Conservation (phyloP, 352 stramenopile genomes). For the Phytophthora lateralis region DNA sequence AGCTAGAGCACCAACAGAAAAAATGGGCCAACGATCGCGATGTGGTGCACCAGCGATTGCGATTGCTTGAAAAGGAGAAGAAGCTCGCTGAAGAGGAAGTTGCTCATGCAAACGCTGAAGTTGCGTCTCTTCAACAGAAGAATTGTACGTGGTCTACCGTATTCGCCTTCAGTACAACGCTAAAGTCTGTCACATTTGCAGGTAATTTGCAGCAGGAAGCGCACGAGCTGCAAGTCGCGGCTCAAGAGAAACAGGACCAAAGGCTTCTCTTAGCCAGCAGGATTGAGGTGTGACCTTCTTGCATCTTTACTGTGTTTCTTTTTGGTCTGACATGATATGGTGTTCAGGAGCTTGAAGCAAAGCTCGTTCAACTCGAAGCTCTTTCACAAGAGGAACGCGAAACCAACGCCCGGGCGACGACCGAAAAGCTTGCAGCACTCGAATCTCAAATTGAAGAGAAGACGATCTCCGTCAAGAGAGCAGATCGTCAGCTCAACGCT, state of each 20-base stretch:
- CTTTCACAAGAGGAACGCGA: slow-evolving; percentile 48
- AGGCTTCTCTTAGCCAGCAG: slow-evolving; percentile 23
- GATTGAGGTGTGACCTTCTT: slow-evolving; percentile 16
- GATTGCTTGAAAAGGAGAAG: slow-evolving; percentile 63
- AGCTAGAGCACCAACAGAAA: slow-evolving; percentile 66
- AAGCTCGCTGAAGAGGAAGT: slow-evolving; percentile 46
- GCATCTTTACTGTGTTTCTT: neutral
- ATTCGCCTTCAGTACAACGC: neutral
- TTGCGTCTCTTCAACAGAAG: slow-evolving; percentile 33
- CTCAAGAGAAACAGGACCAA: slow-evolving; percentile 27
- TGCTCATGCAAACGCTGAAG: slow-evolving; percentile 25
- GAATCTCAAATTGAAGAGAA: slow-evolving; percentile 50
- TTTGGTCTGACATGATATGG: neutral
- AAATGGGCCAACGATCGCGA: slow-evolving; percentile 59
- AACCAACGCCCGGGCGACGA: slow-evolving; percentile 21
- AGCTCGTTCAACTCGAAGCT: slow-evolving; percentile 42
- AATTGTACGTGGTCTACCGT: slow-evolving; percentile 25
- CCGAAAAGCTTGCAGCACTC: slow-evolving; percentile 42
- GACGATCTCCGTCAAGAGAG: slow-evolving; percentile 50
- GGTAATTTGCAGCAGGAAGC: slow-evolving; percentile 16
- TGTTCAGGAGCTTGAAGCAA: slow-evolving; percentile 49
- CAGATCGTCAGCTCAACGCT: slow-evolving; percentile 67
- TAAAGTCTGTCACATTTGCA: neutral
- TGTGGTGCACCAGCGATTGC: slow-evolving; percentile 52
- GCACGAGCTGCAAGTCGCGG: slow-evolving; percentile 7